Evolutionary conservation across 352 stramenopile genomes (phyloP).

Genomic region (Thalassiosira mediterranea): DNA sequence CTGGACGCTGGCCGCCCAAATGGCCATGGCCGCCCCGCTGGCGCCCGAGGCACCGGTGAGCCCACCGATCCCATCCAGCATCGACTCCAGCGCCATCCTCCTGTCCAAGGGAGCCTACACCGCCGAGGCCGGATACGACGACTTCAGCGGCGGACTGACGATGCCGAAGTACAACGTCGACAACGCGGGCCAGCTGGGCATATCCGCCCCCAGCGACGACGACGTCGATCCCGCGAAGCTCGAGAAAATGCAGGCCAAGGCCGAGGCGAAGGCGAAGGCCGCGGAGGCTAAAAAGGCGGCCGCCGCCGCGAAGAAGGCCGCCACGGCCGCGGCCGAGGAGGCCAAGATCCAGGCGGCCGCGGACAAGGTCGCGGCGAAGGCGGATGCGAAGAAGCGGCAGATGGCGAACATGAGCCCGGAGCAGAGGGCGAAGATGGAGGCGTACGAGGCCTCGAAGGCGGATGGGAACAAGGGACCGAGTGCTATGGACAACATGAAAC

Average conservation of each 20-base stretch:
- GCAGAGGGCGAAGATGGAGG: slow-evolving; percentile 4
- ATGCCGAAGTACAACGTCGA: slow-evolving; percentile 6
- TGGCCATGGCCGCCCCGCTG: no score
- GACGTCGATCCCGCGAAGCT: slow-evolving; percentile 1
- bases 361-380: background rate
- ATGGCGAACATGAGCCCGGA: slow-evolving; percentile 1
- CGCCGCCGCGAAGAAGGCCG: slow-evolving; percentile 2
- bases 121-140: slow-evolving; percentile 5
- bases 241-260: background rate
- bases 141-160: slow-evolving; percentile 4
- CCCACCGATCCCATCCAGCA: background rate
- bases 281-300: slow-evolving; percentile 1
- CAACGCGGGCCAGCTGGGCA: background rate
- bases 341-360: background rate
- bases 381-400: background rate
- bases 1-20: background rate
- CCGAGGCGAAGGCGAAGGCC: background rate
- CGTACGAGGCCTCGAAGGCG: background rate
- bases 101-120: background rate
- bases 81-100: background rate
- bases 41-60: no score
- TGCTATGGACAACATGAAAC: slow-evolving; percentile 8
- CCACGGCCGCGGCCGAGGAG: background rate
- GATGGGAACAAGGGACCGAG: background rate
- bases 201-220: background rate